These are phyloP conservation scores for Brettanomyces sp. DNA, from an alignment of 805 yeast species.

Conservation along the genomic window DNA sequence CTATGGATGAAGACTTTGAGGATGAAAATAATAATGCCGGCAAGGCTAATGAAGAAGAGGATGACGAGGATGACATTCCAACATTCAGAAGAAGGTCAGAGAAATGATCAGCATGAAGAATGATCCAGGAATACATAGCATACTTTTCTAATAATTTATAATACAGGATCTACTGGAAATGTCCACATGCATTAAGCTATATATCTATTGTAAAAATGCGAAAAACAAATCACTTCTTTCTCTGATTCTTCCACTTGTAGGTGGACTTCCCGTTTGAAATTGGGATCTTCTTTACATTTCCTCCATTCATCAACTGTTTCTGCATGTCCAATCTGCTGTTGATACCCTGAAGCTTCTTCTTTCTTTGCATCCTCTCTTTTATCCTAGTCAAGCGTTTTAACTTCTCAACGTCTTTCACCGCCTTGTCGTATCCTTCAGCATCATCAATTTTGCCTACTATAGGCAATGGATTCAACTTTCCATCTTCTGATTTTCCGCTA, in stretches of 20 bases:
- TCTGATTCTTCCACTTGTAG: slow-evolving; percentile 79
- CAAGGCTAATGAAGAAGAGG: slow-evolving; percentile 4
- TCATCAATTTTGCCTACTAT: slow-evolving; percentile 12
- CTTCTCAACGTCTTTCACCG: slow-evolving; percentile 37
- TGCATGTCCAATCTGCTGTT: slow-evolving; percentile 68
- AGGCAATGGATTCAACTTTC: slow-evolving; percentile 18
- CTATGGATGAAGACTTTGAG: no score
- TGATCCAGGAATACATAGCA: no score
- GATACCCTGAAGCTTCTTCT: slow-evolving; percentile 55
- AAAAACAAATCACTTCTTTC: slow-evolving; percentile 36
- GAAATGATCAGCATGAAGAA: no score
- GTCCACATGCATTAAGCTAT: not conserved
- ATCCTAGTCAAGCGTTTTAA: slow-evolving; percentile 51
- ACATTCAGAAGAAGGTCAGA: slow-evolving; percentile 15
- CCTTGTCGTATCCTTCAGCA: slow-evolving; percentile 12
- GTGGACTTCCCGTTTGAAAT: slow-evolving; percentile 57
- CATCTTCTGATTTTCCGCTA: slow-evolving; percentile 22
- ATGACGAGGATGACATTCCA: slow-evolving; percentile 23
- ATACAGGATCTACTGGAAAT: no score
- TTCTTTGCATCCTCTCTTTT: slow-evolving; percentile 61
- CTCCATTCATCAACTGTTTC: slow-evolving; percentile 84
- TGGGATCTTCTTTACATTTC: slow-evolving; percentile 68
- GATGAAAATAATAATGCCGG: no score
- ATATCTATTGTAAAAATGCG: not conserved
- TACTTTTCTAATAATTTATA: no score